Conservation (phyloP, 2,329 filamentous ascomycete species). For the Alternaria alternata region DNA sequence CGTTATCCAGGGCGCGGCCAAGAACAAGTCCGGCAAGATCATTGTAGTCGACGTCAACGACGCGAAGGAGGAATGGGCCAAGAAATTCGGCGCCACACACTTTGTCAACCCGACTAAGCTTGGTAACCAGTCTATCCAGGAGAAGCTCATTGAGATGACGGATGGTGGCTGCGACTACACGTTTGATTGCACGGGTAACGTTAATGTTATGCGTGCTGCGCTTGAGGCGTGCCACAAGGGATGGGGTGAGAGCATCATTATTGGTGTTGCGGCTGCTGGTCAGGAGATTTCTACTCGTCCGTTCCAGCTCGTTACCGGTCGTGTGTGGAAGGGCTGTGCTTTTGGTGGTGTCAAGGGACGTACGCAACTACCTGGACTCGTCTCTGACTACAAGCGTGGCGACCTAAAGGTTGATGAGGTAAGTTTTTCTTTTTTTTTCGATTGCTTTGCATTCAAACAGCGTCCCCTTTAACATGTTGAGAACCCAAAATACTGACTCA, state of each 20-base stretch:
- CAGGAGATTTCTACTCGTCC: conserved; percentile 95
- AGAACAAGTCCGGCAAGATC: conserved; percentile 80
- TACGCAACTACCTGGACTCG: conserved; percentile 85
- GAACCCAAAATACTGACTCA: too few species aligned
- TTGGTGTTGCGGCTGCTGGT: conserved; percentile 94
- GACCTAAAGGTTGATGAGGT: conserved; percentile 98
- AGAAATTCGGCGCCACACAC: conserved; percentile 94
- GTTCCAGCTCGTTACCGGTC: conserved; percentile 98
- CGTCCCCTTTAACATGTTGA: too few species aligned
- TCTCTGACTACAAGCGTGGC: conserved; percentile 87
- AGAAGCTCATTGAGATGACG: conserved; percentile 95
- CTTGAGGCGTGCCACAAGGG: conserved; percentile 99
- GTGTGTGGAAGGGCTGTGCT: conserved; percentile 96
- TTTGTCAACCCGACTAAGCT: conserved; percentile 88
- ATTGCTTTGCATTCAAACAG: too few species aligned
- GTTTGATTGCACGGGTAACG: conserved; percentile 98
- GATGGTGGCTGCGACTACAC: conserved; percentile 99
- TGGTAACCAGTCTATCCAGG: conserved; percentile 77
- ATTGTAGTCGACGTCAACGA: conserved; percentile 86
- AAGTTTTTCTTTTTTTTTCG: too few species aligned
- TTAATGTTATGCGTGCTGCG: conserved; percentile 92
- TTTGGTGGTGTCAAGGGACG: conserved; percentile 99
- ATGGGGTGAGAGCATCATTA: conserved; percentile 97
- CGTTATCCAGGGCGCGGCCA: conserved; percentile 91
- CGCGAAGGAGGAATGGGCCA: conserved; percentile 86